phyloP scores from a whole-genome alignment of 2,329 filamentous ascomycete genomes.

The Didymella keratinophila region DNA sequence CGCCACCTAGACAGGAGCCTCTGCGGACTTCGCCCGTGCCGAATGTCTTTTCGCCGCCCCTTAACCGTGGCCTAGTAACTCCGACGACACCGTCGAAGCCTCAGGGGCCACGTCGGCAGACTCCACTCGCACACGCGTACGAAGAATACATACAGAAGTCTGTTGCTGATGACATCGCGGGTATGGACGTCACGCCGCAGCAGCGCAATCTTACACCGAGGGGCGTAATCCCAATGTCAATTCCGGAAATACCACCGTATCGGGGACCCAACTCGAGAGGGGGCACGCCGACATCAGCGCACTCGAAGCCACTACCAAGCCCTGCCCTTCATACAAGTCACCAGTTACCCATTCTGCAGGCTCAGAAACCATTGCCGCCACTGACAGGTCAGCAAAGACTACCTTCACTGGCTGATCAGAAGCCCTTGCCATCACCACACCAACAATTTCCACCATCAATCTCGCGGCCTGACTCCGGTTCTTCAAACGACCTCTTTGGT shows the following conservation, averaged over 20 bases:
- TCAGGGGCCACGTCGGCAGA: conserved; percentile 43
- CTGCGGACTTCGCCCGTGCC: conserved; percentile 44
- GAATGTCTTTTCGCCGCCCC: conserved; percentile 43
- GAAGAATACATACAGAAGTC: conserved; percentile 60
- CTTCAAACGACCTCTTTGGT: conserved; percentile 43
- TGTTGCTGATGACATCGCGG: conserved; percentile 52
- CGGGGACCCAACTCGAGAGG: conserved; percentile 32
- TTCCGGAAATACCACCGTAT: conserved; percentile 49
- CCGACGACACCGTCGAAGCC: conserved; percentile 46
- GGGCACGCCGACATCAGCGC: conserved; percentile 23
- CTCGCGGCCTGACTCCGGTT: conserved; percentile 33
- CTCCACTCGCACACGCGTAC: conserved; percentile 46
- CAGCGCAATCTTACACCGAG: conserved; percentile 43
- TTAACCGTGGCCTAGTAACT: conserved; percentile 39
- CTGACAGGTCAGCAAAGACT: conserved; percentile 36
- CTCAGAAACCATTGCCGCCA: conserved; percentile 32
- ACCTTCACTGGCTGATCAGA: conserved; percentile 36
- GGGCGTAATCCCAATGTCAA: conserved; percentile 43
- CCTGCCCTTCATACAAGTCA: conserved; percentile 22
- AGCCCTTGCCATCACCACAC: conserved; percentile 33
- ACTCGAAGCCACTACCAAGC: conserved; percentile 32
- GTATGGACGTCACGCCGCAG: conserved; percentile 49
- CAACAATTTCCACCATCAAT: conserved; percentile 32
- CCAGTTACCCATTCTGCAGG: conserved; percentile 5
- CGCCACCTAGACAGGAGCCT: conserved; percentile 37